Evolutionary conservation across 2,329 filamentous ascomycete genomes (phyloP).

Genomic region (Sclerotinia minor): DNA sequence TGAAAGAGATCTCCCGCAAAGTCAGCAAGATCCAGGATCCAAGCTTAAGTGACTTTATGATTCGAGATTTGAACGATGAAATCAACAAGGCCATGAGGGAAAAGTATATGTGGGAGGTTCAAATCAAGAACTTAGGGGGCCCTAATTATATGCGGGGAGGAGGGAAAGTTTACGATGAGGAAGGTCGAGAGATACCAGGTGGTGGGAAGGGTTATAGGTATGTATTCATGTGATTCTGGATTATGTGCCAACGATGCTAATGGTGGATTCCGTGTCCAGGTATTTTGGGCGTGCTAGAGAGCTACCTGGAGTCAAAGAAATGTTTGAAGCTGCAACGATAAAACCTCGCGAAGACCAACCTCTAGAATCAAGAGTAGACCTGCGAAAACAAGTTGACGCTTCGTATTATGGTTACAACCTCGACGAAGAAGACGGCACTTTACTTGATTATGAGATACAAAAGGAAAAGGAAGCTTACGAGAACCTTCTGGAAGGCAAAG

Average conservation of each 20-base stretch:
- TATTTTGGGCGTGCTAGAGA: slow-evolving; percentile 92
- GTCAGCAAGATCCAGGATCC: slow-evolving; percentile 93
- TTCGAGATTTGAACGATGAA: slow-evolving; percentile 97
- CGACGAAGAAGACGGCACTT: slow-evolving; percentile 81
- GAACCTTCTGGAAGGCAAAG: slow-evolving; percentile 59
- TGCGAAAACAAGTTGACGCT: slow-evolving; percentile 80
- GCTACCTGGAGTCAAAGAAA: slow-evolving; percentile 90
- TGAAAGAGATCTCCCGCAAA: slow-evolving; percentile 96
- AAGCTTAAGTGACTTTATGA: slow-evolving; percentile 91
- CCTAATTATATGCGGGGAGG: slow-evolving; percentile 75
- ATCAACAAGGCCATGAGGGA: slow-evolving; percentile 99
- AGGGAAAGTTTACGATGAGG: slow-evolving; percentile 53
- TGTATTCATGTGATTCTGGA: slow-evolving; percentile 45
- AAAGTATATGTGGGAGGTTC: slow-evolving; percentile 98
- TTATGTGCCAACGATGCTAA: slow-evolving; percentile 21
- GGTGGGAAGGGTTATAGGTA: slow-evolving; percentile 91
- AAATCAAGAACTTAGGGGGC: slow-evolving; percentile 92
- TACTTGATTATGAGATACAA: slow-evolving; percentile 76
- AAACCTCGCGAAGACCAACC: slow-evolving; percentile 60
- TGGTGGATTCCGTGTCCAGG: slow-evolving; percentile 55
- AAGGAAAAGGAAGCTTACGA: slow-evolving; percentile 83
- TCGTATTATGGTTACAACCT: slow-evolving; percentile 94
- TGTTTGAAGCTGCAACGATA: slow-evolving; percentile 77
- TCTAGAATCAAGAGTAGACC: slow-evolving; percentile 64
- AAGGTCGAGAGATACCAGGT: slow-evolving; percentile 56